A percentile compares a stretch with the other conserved stretches of the same genome.
phyloP scores from a whole-genome alignment of 306 rosid species.

The barrel medic (Medicago truncatula) region MtrunA17r5.0-ANR NC_053046.1:35295001-35295500 shows the following conservation, averaged over 20 bases:
- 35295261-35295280: background rate
- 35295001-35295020: slow-evolving; percentile 19
- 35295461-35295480: slow-evolving; percentile 13
- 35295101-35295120: slow-evolving; percentile 40
- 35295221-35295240: slow-evolving; percentile 15
- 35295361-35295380: slow-evolving; percentile 78
- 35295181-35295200: slow-evolving; percentile 12
- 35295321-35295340: slow-evolving; percentile 67
- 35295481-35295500: slow-evolving; percentile 32
- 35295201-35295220: background rate
- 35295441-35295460: slow-evolving; percentile 48
- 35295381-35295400: slow-evolving; percentile 85
- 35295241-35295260: background rate
- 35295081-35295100: slow-evolving; percentile 38
- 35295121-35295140: slow-evolving; percentile 32
- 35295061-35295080: slow-evolving; percentile 10
- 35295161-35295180: background rate
- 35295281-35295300: slow-evolving; percentile 5
- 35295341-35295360: slow-evolving; percentile 66
- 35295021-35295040: slow-evolving; percentile 4
- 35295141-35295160: background rate
- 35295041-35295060: slow-evolving; percentile 10
- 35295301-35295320: slow-evolving; percentile 68
- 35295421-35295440: slow-evolving; percentile 62
- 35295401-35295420: slow-evolving; percentile 63